Evolutionary conservation across 2,329 filamentous ascomycete genomes (phyloP).

Genomic region (Anthostomella pinea): DNA sequence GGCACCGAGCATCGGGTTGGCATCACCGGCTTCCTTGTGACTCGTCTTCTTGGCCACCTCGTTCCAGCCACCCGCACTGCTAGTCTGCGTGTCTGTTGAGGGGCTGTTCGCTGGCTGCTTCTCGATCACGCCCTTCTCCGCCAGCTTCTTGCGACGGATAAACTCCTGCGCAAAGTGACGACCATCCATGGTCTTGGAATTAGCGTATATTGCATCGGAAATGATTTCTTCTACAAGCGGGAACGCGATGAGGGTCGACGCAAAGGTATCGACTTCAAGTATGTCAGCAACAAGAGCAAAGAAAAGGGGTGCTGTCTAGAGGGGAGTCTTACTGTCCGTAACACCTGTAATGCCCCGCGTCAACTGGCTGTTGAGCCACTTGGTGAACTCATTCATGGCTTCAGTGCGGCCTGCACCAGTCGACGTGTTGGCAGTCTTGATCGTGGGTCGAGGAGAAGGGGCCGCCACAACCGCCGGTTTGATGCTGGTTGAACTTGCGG

Average conservation of each 20-base stretch:
- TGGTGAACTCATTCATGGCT: slow-evolving; percentile 88
- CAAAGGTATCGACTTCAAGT: slow-evolving; percentile 71
- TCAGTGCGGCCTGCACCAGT: slow-evolving; percentile 42
- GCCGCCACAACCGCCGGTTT: slow-evolving; percentile 42
- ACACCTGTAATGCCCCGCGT: slow-evolving; percentile 63
- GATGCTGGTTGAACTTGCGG: slow-evolving; percentile 40
- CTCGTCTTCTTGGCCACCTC: slow-evolving; percentile 94
- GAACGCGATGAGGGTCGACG: slow-evolving; percentile 70
- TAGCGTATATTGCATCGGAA: slow-evolving; percentile 83
- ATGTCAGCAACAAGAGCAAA: background rate
- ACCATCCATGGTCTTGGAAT: slow-evolving; percentile 85
- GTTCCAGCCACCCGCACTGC: slow-evolving; percentile 70
- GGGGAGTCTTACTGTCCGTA: slow-evolving; percentile 47
- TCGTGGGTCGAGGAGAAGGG: slow-evolving; percentile 47
- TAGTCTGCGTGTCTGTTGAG: slow-evolving; percentile 42
- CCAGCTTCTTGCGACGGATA: slow-evolving; percentile 85
- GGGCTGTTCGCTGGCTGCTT: slow-evolving; percentile 58
- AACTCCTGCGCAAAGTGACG: slow-evolving; percentile 94
- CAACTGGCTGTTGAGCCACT: slow-evolving; percentile 83
- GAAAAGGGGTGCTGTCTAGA: background rate
- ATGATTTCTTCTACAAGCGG: slow-evolving; percentile 79
- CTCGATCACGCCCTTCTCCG: slow-evolving; percentile 86
- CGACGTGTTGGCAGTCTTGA: slow-evolving; percentile 48
- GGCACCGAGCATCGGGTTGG: slow-evolving; percentile 47
- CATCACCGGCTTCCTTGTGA: slow-evolving; percentile 46